These are phyloP conservation scores for Blastomyces silverae DNA, from an alignment of 2,329 filamentous ascomycete species.

Conservation along the genomic window DNA sequence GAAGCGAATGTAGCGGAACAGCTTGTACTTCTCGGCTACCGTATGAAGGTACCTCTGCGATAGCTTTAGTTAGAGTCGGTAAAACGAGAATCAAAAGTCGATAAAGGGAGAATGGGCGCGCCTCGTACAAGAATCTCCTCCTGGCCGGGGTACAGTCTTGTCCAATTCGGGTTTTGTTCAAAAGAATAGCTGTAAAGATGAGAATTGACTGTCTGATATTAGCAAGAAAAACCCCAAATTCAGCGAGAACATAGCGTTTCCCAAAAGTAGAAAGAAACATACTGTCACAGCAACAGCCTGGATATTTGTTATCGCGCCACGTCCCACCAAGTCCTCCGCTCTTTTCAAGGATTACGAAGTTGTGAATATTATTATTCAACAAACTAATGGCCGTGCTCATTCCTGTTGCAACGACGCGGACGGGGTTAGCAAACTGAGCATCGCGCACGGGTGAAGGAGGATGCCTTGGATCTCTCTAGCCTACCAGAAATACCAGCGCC, in stretches of 20 bases:
- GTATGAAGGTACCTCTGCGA: slow-evolving; percentile 46
- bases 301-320: slow-evolving; percentile 53
- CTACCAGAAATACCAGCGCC: slow-evolving; percentile 50
- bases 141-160: slow-evolving; percentile 53
- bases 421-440: background rate
- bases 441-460: background rate
- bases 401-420: slow-evolving; percentile 30
- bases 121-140: slow-evolving; percentile 50
- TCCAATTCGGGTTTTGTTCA: slow-evolving; percentile 54
- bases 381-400: slow-evolving; percentile 54
- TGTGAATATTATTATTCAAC: slow-evolving; percentile 44
- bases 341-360: slow-evolving; percentile 54
- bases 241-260: background rate
- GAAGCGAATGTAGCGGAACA: slow-evolving; percentile 54
- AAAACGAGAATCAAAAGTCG: background rate
- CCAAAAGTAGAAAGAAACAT: slow-evolving; percentile 13
- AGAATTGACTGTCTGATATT: slow-evolving; percentile 43
- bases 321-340: slow-evolving; percentile 49
- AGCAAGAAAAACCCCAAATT: slow-evolving; percentile 14
- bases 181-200: slow-evolving; percentile 56
- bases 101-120: background rate
- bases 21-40: slow-evolving; percentile 49
- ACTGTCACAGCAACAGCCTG: slow-evolving; percentile 51
- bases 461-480: slow-evolving; percentile 1
- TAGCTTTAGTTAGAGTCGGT: background rate